Percentiles rank a stretch among this genome's conserved stretches.
Evolutionary conservation across 345 rosid genomes (phyloP).

Genomic region (Syzygium aromaticum): DNA sequence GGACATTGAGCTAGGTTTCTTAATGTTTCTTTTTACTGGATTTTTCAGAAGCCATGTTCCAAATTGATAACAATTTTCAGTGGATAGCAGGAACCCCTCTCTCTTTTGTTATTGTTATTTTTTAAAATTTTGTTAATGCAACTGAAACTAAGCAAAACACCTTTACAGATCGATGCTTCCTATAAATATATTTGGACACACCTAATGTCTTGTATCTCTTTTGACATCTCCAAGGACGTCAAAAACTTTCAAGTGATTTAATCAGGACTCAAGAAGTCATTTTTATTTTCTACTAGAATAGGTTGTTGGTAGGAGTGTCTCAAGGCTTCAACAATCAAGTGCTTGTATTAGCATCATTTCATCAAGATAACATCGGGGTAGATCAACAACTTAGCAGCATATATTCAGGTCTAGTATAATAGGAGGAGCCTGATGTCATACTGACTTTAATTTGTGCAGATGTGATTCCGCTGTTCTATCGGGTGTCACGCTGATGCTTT

Average conservation of each 20-base stretch:
- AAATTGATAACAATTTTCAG: neutral
- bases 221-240: neutral
- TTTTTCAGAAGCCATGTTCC: neutral
- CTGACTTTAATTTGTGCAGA: constrained; percentile 37
- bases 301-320: neutral
- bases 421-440: neutral
- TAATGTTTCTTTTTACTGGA: neutral
- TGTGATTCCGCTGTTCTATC: constrained; percentile 85
- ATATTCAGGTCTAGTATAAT: neutral
- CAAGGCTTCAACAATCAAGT: neutral
- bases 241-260: neutral
- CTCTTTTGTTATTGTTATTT: neutral
- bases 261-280: neutral
- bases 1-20: neutral
- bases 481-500: constrained; percentile 83
- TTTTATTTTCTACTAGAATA: neutral
- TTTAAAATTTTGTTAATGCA: neutral
- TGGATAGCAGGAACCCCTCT: neutral
- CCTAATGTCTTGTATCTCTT: neutral
- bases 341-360: neutral
- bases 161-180: neutral
- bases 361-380: neutral
- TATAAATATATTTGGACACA: neutral
- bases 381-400: neutral
- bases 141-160: neutral